phyloP scores from a whole-genome alignment of 176 grass and related monocot genomes.

The Puccinellia tenuiflora region DNA sequence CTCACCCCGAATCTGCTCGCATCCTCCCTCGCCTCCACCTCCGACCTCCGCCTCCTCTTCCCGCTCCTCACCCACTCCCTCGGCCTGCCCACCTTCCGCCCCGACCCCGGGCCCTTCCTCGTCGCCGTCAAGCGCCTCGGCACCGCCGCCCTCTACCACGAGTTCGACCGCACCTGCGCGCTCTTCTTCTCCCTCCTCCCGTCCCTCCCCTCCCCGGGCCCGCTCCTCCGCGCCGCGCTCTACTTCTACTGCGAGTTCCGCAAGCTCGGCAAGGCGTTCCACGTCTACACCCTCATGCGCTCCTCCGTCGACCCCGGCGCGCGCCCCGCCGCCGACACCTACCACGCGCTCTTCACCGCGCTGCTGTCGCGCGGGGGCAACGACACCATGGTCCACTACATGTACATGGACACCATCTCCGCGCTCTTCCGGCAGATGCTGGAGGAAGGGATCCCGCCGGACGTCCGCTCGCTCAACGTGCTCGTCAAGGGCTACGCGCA shows the following conservation, averaged over 20 bases:
- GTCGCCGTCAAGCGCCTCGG: constrained; percentile 59
- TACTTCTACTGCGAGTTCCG: constrained; percentile 81
- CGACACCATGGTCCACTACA: constrained; percentile 67
- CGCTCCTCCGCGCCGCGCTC: constrained; percentile 49
- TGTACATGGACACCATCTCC: constrained; percentile 74
- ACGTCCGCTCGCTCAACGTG: constrained; percentile 62
- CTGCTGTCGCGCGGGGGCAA: constrained; percentile 48
- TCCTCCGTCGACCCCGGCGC: constrained; percentile 42
- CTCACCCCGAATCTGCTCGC: constrained; percentile 54
- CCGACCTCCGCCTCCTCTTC: constrained; percentile 52
- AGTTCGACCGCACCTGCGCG: constrained; percentile 61
- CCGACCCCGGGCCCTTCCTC: constrained; percentile 48
- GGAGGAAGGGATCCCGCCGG: constrained; percentile 58
- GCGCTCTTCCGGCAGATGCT: constrained; percentile 87
- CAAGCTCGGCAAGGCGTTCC: constrained; percentile 68
- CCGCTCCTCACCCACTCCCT: constrained; percentile 60
- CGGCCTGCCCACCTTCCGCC: constrained; percentile 37
- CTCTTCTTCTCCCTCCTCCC: constrained; percentile 65
- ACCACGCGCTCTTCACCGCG: constrained; percentile 77
- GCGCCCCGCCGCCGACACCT: constrained; percentile 54
- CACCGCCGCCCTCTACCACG: constrained; percentile 45
- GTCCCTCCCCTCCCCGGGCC: constrained; percentile 33
- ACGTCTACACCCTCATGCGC: constrained; percentile 87
- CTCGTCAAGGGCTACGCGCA: constrained; percentile 67
- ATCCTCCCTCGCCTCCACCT: constrained; percentile 28